phyloP scores from a whole-genome alignment of 2,329 filamentous ascomycete genomes.

The Dothistroma septosporum region DNA sequence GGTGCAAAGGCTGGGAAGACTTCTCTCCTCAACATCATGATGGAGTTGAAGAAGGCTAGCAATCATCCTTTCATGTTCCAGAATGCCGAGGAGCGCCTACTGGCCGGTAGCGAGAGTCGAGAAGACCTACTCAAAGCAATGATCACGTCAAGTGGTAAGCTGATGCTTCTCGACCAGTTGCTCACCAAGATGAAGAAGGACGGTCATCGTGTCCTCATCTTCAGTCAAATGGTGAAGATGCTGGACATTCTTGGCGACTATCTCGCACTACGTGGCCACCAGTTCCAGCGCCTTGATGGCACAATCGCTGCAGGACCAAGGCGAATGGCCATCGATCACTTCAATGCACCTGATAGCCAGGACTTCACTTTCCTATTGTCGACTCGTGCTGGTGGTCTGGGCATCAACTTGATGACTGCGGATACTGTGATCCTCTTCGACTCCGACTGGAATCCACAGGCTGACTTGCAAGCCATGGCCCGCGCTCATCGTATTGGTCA shows the following conservation, averaged over 20 bases:
- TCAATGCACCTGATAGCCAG: constrained; percentile 91
- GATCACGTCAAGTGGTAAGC: constrained; percentile 96
- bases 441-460: constrained; percentile 98
- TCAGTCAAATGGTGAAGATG: constrained; percentile 99
- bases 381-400: constrained; percentile 91
- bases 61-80: constrained; percentile 99
- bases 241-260: constrained; percentile 94
- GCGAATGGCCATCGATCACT: constrained; percentile 94
- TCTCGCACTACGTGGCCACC: constrained; percentile 84
- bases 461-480: constrained; percentile 96
- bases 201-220: constrained; percentile 92
- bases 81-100: constrained; percentile 83
- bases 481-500: constrained; percentile 97
- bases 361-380: constrained; percentile 97
- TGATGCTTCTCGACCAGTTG: constrained; percentile 98
- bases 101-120: constrained; percentile 69
- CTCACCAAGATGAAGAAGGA: constrained; percentile 89
- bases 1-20: constrained; percentile 88
- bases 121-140: constrained; percentile 90
- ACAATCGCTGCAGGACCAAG: constrained; percentile 85
- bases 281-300: constrained; percentile 91
- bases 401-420: constrained; percentile 97
- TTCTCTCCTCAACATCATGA: constrained; percentile 95
- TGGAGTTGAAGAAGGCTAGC: constrained; percentile 98
- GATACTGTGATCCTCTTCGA: constrained; percentile 98